A percentile compares a stretch with the other conserved stretches of the same genome.
Evolutionary conservation across 805 yeast species (phyloP).

Genomic region (Saccharomycopsis babjevae): DNA sequence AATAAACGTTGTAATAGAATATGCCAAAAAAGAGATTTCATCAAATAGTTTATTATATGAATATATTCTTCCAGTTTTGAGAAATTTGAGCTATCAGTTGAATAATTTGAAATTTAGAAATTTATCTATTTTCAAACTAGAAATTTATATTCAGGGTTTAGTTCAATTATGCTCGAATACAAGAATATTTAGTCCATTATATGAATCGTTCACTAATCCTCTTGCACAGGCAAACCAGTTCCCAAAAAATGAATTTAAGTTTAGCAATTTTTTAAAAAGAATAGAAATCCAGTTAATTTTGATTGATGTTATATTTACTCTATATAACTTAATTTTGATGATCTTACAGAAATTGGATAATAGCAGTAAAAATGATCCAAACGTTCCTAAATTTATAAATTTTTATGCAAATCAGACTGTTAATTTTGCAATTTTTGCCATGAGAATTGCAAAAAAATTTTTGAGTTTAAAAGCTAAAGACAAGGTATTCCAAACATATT

Average conservation of each 20-base stretch:
- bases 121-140: conserved; percentile 8
- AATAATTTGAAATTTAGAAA: conserved; percentile 5
- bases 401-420: conserved; percentile 15
- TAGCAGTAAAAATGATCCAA: conserved; percentile 1
- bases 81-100: conserved; percentile 9
- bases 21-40: not conserved
- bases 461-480: conserved; percentile 13
- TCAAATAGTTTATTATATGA: conserved; percentile 4
- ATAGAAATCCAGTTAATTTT: conserved; percentile 13
- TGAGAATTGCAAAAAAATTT: conserved; percentile 7
- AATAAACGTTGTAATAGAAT: conserved; percentile 4
- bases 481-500: conserved; percentile 9
- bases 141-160: conserved; percentile 13
- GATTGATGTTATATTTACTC: conserved; percentile 15
- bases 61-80: conserved; percentile 10
- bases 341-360: conserved; percentile 4
- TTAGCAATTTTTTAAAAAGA: conserved; percentile 12
- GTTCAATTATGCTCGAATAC: conserved; percentile 7
- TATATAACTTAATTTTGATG: conserved; percentile 12
- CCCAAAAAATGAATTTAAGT: conserved; percentile 12
- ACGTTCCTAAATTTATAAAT: conserved; percentile 6
- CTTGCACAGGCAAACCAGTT: conserved; percentile 15
- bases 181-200: conserved; percentile 12
- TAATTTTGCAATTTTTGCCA: conserved; percentile 13
- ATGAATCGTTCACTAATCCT: conserved; percentile 13